Evolutionary conservation across 163 green algal genomes (phyloP).

Genomic region (Scenedesmus sp.): DNA sequence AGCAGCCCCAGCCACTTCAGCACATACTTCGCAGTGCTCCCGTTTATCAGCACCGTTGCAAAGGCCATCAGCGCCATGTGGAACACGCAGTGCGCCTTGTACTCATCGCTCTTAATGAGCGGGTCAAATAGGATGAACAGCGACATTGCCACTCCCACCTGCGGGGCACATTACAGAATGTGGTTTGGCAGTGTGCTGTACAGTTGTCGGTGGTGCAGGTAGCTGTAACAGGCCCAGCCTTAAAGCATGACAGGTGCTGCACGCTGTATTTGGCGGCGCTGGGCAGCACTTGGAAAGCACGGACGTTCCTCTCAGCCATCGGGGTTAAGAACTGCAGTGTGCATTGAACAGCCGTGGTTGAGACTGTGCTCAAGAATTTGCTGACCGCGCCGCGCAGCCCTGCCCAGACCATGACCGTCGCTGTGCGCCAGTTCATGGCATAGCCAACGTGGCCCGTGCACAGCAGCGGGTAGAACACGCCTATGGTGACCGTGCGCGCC

Average conservation of each 20-base stretch:
- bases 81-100: conserved; percentile 59
- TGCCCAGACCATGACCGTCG: conserved; percentile 72
- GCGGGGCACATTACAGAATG: neutral
- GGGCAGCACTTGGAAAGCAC: neutral
- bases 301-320: neutral
- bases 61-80: conserved; percentile 61
- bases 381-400: conserved; percentile 81
- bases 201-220: neutral
- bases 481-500: conserved; percentile 65
- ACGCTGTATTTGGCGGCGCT: neutral
- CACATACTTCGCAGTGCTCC: conserved; percentile 53
- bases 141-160: conserved; percentile 74
- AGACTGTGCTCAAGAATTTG: neutral
- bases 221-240: neutral
- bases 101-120: conserved; percentile 36
- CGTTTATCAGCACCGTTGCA: conserved; percentile 70
- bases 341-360: neutral
- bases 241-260: neutral
- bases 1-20: conserved; percentile 50
- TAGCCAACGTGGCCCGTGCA: conserved; percentile 64
- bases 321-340: neutral
- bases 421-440: conserved; percentile 67
- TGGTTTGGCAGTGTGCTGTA: neutral
- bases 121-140: conserved; percentile 63
- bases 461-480: conserved; percentile 72